Evolutionary conservation across 1,284 basidiomycete genomes (phyloP), one percentile per base, ranked within the genome.

Genomic region (Tremellales sp.): DNA sequence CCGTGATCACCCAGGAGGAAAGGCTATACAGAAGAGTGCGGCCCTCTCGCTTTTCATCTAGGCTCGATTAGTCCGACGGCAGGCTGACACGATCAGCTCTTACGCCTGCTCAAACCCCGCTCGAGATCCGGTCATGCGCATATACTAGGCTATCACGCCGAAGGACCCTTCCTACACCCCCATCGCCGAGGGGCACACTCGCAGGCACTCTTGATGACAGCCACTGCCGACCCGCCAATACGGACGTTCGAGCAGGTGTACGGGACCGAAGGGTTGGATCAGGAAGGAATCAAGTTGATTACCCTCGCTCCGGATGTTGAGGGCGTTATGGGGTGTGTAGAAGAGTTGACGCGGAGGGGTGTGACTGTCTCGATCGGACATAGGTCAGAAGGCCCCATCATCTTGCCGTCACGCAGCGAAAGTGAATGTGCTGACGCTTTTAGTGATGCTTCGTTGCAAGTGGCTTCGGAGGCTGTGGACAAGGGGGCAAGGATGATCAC

Each of bases 291-390:
- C 8, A 60, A 43, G 22, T 5, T 24, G 17, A 17, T 24, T 21
- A 43, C 4, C 13, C 42, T 43, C 24, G 27, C 90, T 0, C 90
- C 90, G 0, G 90, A 94, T 68, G 80, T 92, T 35, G 79, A 82
- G 26, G 90, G 90, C 6, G 85, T 93, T 5, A 81, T 88, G 79
- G 76, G 79, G 8, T 79, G 83, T 11, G 80, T 92, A 7, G 73
- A 75, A 15, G 78, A 81, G 49, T 77, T 89, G 40, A 77, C 74
- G 22, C 76, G 80, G 54, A 77, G 84, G 49, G 89, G 88, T 0
- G 79, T 91, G 17, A 80, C 83, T 3, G 84, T 89, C 65, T 86
- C 84, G 11, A 87, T 93, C 47, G 91, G 90, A 0, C 91, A 94
- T 74, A 89, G 84, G 86, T 86, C 49, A 46, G 76, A 8, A 31